A percentile compares a stretch with the other conserved stretches of the same genome.
Evolutionary conservation across 495 filamentous ascomycete genomes (phyloP).

Genomic region (Aspergillus leporis): DNA sequence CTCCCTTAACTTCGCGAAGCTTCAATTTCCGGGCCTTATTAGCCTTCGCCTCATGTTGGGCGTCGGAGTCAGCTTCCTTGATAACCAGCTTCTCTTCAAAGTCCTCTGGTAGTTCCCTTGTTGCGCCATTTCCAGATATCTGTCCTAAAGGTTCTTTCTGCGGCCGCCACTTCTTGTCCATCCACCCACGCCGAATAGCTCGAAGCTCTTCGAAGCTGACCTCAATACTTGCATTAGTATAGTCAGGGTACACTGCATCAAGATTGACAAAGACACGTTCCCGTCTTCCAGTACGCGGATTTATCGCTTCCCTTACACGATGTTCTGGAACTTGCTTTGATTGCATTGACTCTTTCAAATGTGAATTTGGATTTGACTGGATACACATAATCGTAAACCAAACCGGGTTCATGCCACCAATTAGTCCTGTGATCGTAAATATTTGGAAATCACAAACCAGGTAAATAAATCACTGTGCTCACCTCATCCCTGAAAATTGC

Average conservation of each 20-base stretch:
- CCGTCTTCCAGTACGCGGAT: conserved; percentile 72
- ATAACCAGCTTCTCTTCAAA: conserved; percentile 32
- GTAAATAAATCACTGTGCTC: conserved; percentile 48
- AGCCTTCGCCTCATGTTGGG: conserved; percentile 34
- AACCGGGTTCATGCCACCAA: conserved; percentile 63
- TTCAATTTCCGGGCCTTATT: conserved; percentile 65
- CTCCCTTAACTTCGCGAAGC: conserved; percentile 69
- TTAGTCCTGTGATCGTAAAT: conserved; percentile 99
- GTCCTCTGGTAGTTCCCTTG: conserved; percentile 25
- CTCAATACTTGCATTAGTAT: conserved; percentile 65
- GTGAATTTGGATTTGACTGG: conserved; percentile 56
- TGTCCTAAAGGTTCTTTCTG: conserved; percentile 40
- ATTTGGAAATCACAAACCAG: conserved; percentile 53
- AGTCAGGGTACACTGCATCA: conserved; percentile 77
- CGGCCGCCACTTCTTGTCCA: conserved; percentile 64
- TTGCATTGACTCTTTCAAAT: conserved; percentile 38
- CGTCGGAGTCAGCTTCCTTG: conserved; percentile 35
- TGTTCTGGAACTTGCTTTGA: conserved; percentile 42
- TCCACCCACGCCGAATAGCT: conserved; percentile 77
- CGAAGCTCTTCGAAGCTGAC: conserved; percentile 88
- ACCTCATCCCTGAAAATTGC: conserved; percentile 95
- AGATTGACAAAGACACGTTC: conserved; percentile 88
- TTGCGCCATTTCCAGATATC: conserved; percentile 38
- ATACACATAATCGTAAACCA: conserved; percentile 58
- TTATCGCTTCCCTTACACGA: conserved; percentile 70